These are phyloP conservation scores for Scedosporium apiospermum DNA, from an alignment of 2,329 filamentous ascomycete genomes.

Conservation along the genomic window DNA sequence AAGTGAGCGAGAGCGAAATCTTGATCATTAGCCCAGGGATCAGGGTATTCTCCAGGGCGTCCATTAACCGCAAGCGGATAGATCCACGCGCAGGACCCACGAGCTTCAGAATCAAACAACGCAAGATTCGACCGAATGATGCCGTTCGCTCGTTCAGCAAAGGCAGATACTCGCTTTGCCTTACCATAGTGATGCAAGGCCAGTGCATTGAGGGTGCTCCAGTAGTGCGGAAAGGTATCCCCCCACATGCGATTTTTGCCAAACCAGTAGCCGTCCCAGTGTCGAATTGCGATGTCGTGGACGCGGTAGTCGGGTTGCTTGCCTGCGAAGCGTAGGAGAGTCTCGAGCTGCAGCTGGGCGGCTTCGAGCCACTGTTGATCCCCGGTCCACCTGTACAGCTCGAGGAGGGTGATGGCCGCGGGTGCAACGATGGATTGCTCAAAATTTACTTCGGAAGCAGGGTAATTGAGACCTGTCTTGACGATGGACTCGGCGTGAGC, in stretches of 20 bases:
- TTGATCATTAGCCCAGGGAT: slow-evolving; percentile 10
- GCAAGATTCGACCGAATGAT: slow-evolving; percentile 7
- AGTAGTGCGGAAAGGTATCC: slow-evolving; percentile 10
- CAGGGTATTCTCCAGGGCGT: slow-evolving; percentile 6
- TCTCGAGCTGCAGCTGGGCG: slow-evolving; percentile 2
- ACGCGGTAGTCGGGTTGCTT: slow-evolving; percentile 10
- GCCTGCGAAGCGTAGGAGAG: slow-evolving; percentile 8
- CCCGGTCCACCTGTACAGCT: slow-evolving; percentile 32
- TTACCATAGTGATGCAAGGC: slow-evolving; percentile 8
- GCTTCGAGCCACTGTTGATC: slow-evolving; percentile 25
- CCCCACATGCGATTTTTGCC: slow-evolving; percentile 11
- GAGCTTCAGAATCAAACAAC: slow-evolving; percentile 7
- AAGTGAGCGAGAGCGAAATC: slow-evolving; percentile 9
- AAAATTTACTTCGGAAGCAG: slow-evolving; percentile 10
- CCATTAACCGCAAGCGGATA: slow-evolving; percentile 10
- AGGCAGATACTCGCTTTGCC: not conserved
- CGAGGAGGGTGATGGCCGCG: slow-evolving; percentile 26
- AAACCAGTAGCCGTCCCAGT: slow-evolving; percentile 11
- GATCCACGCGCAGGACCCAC: slow-evolving; percentile 10
- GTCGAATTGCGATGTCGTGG: slow-evolving; percentile 9
- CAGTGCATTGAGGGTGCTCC: slow-evolving; percentile 10
- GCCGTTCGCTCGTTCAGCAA: not conserved
- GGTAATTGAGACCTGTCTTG: slow-evolving; percentile 5
- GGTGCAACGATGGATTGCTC: slow-evolving; percentile 11
- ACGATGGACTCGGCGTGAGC: slow-evolving; percentile 4